phyloP scores from a whole-genome alignment of 2,329 filamentous ascomycete genomes.

The Ophiostoma piceae region DNA sequence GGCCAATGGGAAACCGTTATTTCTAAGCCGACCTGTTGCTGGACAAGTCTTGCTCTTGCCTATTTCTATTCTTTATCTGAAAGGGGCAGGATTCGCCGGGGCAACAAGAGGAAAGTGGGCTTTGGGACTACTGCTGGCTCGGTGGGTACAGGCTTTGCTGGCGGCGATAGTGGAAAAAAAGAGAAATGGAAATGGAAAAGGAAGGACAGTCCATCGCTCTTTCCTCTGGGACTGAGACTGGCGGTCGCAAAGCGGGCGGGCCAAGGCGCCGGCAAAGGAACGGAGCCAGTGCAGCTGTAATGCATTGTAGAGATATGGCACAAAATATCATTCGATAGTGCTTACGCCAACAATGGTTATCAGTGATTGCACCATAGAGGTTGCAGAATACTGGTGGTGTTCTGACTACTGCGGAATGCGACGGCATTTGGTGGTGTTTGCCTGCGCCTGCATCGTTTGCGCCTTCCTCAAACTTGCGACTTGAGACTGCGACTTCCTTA shows the following conservation, averaged over 20 bases:
- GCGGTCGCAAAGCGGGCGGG: conserved; percentile 8
- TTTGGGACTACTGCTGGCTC: not conserved
- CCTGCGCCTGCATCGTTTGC: not conserved
- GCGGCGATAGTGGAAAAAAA: conserved; percentile 20
- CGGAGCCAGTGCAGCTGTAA: conserved; percentile 7
- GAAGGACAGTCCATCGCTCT: not conserved
- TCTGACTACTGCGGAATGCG: not conserved
- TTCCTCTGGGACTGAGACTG: not conserved
- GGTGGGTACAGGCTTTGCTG: conserved; percentile 16
- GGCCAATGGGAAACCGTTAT: conserved; percentile 20
- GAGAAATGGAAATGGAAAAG: conserved; percentile 3
- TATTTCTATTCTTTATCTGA: conserved; percentile 18
- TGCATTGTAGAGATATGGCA: no score
- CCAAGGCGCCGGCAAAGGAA: conserved; percentile 18
- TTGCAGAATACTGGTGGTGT: not conserved
- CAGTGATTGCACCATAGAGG: not conserved
- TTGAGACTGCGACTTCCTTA: not conserved
- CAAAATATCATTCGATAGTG: not conserved
- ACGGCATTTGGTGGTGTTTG: not conserved
- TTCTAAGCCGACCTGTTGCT: conserved; percentile 19
- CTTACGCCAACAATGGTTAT: not conserved
- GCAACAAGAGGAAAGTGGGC: conserved; percentile 19
- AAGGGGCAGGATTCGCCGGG: conserved; percentile 21
- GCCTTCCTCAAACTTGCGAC: not conserved
- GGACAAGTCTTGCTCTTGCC: conserved; percentile 14